Evolutionary conservation across 139 green algal genomes (phyloP).

Genomic region (Chloropicon primus): DNA sequence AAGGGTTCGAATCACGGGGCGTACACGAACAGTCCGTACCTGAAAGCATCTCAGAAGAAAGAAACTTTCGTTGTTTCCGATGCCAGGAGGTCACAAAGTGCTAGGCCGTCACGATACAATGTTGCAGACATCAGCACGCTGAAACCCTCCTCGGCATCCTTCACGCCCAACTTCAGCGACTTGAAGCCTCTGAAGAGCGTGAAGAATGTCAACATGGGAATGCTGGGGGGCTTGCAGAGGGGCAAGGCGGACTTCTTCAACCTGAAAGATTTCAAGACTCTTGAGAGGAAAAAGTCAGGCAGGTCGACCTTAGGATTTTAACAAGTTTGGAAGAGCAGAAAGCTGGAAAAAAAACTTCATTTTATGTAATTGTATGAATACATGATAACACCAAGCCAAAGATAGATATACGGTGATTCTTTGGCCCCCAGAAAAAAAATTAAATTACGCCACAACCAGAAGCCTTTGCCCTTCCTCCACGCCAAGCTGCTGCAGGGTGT

Average conservation of each 20-base stretch:
- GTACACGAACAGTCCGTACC: no score
- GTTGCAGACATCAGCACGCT: not conserved
- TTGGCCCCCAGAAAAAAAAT: not conserved
- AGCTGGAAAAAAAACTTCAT: no score
- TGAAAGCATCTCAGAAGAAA: not conserved
- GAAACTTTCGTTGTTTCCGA: not conserved
- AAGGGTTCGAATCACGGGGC: no score
- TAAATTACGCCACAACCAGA: not conserved
- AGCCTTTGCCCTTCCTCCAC: not conserved
- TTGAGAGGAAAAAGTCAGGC: not conserved
- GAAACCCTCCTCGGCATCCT: not conserved
- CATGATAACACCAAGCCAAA: no score
- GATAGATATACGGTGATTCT: no score
- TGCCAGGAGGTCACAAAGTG: not conserved
- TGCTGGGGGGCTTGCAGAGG: not conserved
- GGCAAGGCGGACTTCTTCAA: not conserved
- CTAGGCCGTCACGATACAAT: not conserved
- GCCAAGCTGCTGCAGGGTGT: not conserved
- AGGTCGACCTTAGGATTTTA: not conserved
- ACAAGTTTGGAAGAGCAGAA: no score
- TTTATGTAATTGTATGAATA: no score
- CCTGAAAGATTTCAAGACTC: not conserved
- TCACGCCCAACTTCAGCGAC: not conserved
- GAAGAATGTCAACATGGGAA: not conserved
- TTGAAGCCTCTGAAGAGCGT: not conserved